Evolutionary conservation across 208 protist species (phyloP), one percentile per base, ranked within the genome.

Genomic region (Acanthamoeba triangularis): DNA sequence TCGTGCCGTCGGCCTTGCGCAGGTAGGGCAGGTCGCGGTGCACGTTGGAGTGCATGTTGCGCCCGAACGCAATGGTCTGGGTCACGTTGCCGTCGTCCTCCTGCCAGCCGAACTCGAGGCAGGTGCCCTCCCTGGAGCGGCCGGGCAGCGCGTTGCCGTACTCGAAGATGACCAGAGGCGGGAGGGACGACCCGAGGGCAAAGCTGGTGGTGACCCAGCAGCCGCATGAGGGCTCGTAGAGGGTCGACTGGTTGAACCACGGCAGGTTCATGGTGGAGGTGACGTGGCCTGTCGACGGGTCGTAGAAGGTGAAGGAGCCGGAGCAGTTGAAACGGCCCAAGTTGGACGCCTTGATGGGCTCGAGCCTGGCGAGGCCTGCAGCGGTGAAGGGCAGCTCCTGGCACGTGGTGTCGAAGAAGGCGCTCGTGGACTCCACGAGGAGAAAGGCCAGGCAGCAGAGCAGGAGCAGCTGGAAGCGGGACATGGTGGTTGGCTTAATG

Each of bases 311-410:
- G 33, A 78, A 28, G 18, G 69, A 23, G 13, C 69, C 69, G 11
- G 69, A 41, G 35, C 69, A 78, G 69, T 78, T 78, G 69, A 78
- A 78, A 1, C 8, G 6, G 20, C 69, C 69, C 16, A 78, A 35
- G 69, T 78, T 78, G 69, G 69, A 18, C 2, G 33, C 69, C 69
- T 78, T 78, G 69, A 78, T 78, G 69, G 69, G 69, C 20, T 78
- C 69, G n/a, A 78, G 35, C 33, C 69, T 23, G 69, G 25, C 25
- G 13, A 78, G 69, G 33, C 69, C 69, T 0, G 10, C 35, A 10
- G 69, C 35, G 16, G 69, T 78, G 69, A 78, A 78, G 16, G 25
- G 69, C 28, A 20, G 2, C 14, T 23, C 30, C 13, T 25, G 13
- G 35, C 69, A 78, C 13, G 69, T 47, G 35, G 69, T 78, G 69